phyloP scores from a whole-genome alignment of 441 rosid genomes.

The Euphorbia celastroides region DNA sequence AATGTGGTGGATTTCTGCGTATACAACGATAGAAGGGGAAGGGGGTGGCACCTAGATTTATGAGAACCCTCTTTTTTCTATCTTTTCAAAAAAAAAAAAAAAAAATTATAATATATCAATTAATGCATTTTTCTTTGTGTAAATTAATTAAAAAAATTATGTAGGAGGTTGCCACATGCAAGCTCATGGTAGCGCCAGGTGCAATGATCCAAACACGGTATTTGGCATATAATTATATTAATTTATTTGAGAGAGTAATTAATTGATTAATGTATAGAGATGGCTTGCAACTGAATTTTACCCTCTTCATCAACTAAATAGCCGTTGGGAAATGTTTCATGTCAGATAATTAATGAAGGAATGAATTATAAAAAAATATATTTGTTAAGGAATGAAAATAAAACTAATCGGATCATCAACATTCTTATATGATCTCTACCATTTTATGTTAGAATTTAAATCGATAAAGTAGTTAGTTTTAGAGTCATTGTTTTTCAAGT shows the following conservation, averaged over 20 bases:
- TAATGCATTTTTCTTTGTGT: background rate
- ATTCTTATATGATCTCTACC: too few relatives aligned
- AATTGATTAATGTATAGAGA: background rate
- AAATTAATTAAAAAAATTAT: background rate
- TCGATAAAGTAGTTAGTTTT: too few relatives aligned
- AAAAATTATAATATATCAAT: background rate
- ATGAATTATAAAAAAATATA: too few relatives aligned
- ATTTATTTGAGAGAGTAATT: background rate
- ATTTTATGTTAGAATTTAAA: too few relatives aligned
- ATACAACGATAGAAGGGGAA: background rate
- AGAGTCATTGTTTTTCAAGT: too few relatives aligned
- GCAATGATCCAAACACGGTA: conserved; percentile 37
- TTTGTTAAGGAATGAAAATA: too few relatives aligned
- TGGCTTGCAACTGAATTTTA: too few relatives aligned
- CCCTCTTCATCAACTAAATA: too few relatives aligned
- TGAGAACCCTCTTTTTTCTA: conserved; percentile 12
- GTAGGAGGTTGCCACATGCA: conserved; percentile 34
- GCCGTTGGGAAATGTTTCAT: too few relatives aligned
- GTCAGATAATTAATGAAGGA: too few relatives aligned
- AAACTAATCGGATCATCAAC: too few relatives aligned
- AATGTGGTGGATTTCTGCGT: conserved; percentile 7
- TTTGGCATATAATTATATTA: conserved; percentile 5
- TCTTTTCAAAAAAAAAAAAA: background rate
- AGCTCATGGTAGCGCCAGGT: conserved; percentile 37
- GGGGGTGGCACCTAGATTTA: conserved; percentile 43